A percentile compares a stretch with the other conserved stretches of the same genome.
These are phyloP conservation scores for Cytospora leucostoma DNA, from an alignment of 2,329 filamentous ascomycete genomes.

Conservation along the genomic window DNA sequence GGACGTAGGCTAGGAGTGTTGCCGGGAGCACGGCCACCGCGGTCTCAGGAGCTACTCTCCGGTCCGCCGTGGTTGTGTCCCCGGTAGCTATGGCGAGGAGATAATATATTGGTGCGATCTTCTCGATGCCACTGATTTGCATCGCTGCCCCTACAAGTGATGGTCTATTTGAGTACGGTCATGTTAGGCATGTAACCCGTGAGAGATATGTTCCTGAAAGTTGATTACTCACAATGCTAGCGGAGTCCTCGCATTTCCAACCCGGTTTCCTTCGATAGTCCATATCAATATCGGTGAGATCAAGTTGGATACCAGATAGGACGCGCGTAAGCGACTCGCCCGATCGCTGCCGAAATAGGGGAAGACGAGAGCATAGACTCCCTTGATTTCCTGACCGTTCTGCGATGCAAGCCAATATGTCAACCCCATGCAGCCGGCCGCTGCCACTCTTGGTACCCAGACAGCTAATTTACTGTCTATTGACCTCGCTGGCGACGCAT, in stretches of 20 bases:
- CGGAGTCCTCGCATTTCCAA: not conserved
- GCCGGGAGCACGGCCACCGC: slow-evolving; percentile 19
- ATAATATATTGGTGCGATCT: slow-evolving; percentile 23
- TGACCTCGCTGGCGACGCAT: not conserved
- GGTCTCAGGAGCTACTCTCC: not conserved
- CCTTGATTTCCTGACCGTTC: not conserved
- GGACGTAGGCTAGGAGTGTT: slow-evolving; percentile 12
- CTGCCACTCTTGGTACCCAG: slow-evolving; percentile 13
- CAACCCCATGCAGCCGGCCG: slow-evolving; percentile 3
- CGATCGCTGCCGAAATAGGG: slow-evolving; percentile 16
- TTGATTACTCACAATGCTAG: slow-evolving; percentile 10
- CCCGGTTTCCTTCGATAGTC: slow-evolving; percentile 19
- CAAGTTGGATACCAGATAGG: slow-evolving; percentile 9
- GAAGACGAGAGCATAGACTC: slow-evolving; percentile 10
- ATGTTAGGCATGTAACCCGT: not conserved
- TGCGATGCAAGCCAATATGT: slow-evolving; percentile 4
- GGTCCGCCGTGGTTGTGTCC: not conserved
- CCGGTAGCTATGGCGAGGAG: slow-evolving; percentile 1
- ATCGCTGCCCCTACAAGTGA: not conserved
- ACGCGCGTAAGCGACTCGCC: not conserved
- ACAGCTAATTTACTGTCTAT: not conserved
- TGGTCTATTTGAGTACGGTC: not conserved
- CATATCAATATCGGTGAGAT: slow-evolving; percentile 24
- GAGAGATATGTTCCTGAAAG: not conserved
- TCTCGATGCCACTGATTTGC: slow-evolving; percentile 18